A percentile compares a stretch with the other conserved stretches of the same genome.
Conservation (phyloP, 75 land plant species). For the Isoetes taiwanensis region DNA sequence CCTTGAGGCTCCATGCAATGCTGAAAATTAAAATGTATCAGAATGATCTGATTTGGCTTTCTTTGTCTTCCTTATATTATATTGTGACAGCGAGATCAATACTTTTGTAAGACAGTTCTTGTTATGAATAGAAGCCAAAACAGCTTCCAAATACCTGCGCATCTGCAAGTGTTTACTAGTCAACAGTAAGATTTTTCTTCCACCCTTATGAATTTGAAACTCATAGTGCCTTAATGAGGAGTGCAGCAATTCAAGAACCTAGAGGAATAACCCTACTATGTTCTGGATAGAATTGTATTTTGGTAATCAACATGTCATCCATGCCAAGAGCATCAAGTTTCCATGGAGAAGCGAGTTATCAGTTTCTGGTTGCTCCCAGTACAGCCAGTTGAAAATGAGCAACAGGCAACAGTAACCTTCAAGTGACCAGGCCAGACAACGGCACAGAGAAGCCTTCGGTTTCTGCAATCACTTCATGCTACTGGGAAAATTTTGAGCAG, state of each 20-base stretch:
- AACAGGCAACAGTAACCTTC: slow-evolving; percentile 5
- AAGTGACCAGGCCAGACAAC: slow-evolving; percentile 22
- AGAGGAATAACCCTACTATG: slow-evolving; percentile 18
- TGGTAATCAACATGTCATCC: background rate
- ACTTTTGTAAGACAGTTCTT: slow-evolving; percentile 57
- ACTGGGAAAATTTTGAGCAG: background rate
- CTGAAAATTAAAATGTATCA: slow-evolving; percentile 47
- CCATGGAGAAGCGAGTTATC: background rate
- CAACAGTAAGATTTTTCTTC: slow-evolving; percentile 29
- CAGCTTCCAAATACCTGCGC: slow-evolving; percentile 38
- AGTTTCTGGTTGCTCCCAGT: slow-evolving; percentile 7
- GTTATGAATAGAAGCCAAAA: slow-evolving; percentile 24
- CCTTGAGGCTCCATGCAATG: slow-evolving; percentile 39
- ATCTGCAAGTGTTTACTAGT: slow-evolving; percentile 29
- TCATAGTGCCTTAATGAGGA: slow-evolving; percentile 27
- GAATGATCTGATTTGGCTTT: slow-evolving; percentile 36
- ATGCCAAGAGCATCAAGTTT: background rate
- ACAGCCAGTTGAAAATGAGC: slow-evolving; percentile 7
- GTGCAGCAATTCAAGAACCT: slow-evolving; percentile 26
- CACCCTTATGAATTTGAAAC: slow-evolving; percentile 42
- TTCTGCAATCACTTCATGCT: too few species aligned
- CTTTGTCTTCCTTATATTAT: slow-evolving; percentile 38
- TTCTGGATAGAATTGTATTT: background rate
- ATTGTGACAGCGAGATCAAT: slow-evolving; percentile 25
- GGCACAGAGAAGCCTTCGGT: slow-evolving; percentile 15